Evolutionary conservation across 129 eudicot genomes (phyloP).

Genomic region (Saposhnikovia divaricata): DNA sequence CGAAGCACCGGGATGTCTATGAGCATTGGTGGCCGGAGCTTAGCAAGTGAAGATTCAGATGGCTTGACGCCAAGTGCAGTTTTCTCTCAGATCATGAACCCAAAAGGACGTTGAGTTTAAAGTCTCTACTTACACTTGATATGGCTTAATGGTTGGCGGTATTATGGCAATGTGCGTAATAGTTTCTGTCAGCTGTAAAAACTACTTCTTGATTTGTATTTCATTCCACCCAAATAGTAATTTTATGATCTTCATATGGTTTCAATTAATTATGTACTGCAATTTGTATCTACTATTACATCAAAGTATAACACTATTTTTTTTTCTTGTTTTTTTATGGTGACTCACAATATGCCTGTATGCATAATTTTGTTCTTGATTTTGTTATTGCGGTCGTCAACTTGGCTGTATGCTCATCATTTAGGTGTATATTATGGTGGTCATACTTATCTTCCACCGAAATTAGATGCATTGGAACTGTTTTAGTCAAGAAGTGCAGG

Average conservation of each 20-base stretch:
- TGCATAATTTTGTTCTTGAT: not conserved
- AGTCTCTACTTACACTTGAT: not conserved
- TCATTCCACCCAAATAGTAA: not conserved
- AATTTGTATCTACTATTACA: not conserved
- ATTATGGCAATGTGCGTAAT: not conserved
- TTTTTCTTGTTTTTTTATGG: not conserved
- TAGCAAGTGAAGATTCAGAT: conserved; percentile 88
- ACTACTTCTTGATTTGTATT: conserved; percentile 1
- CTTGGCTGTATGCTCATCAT: not conserved
- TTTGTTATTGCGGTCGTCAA: not conserved
- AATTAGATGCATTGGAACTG: not conserved
- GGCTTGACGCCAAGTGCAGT: conserved; percentile 92
- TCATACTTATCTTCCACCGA: not conserved
- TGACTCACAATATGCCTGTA: not conserved
- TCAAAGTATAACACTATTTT: not conserved
- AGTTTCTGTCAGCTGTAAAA: not conserved
- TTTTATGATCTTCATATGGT: not conserved
- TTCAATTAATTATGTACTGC: not conserved
- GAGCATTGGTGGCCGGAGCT: conserved; percentile 94
- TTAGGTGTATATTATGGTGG: not conserved
- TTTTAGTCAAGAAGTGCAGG: not conserved
- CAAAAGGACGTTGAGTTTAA: conserved; percentile 61
- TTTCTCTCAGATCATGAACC: conserved; percentile 96
- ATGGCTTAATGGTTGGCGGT: not conserved
- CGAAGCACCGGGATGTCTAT: conserved; percentile 81